Conservation (phyloP, 139 green algal species). For the Spirogloea muscicola region DNA sequence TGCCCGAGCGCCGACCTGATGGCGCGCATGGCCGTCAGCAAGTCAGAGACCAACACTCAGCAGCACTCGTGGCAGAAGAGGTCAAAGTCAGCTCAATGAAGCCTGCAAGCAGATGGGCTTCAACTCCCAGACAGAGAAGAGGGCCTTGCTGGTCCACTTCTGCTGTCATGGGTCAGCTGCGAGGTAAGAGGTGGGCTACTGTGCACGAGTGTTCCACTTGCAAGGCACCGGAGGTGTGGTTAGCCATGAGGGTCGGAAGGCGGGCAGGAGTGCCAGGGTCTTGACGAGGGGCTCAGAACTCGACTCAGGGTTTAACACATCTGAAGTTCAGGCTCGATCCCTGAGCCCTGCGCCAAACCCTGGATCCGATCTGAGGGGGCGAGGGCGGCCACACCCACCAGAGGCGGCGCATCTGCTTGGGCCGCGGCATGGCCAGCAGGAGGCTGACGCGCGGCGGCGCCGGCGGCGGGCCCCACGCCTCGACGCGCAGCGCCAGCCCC, state of each 20-base stretch:
- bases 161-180: not conserved
- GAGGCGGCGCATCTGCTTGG: conserved; percentile 19
- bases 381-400: not conserved
- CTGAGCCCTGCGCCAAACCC: too few species aligned
- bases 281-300: too few species aligned
- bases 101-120: not conserved
- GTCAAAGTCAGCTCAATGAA: not conserved
- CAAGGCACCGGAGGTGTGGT: too few species aligned
- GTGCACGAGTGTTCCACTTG: not conserved
- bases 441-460: not conserved
- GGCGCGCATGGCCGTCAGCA: not conserved
- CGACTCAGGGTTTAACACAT: too few species aligned
- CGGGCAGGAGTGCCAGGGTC: too few species aligned
- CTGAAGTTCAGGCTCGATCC: too few species aligned
- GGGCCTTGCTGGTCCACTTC: too few species aligned
- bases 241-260: too few species aligned
- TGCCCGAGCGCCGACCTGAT: conserved; percentile 21
- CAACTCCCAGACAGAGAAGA: not conserved
- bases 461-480: not conserved
- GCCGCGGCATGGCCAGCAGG: conserved; percentile 35
- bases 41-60: not conserved
- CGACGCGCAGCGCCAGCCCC: not conserved
- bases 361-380: too few species aligned
- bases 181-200: not conserved
- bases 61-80: not conserved